Evolutionary conservation across 352 stramenopile species (phyloP), one percentile per base, ranked within the genome.

Genomic region (Phytophthora rubi): DNA sequence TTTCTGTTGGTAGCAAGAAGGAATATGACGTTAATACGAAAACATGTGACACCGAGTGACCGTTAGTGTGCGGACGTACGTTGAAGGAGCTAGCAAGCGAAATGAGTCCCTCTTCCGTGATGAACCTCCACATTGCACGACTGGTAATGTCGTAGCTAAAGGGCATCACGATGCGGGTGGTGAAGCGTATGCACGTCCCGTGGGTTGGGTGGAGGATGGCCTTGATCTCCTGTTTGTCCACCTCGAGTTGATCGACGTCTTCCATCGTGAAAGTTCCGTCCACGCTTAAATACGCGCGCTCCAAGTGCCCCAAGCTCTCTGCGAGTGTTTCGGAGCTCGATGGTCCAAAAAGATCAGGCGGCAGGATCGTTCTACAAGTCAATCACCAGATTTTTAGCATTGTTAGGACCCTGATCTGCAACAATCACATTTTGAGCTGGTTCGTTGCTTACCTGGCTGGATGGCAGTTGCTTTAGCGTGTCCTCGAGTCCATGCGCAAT

Each of bases 401-500:
- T 15, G 49, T 71, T 68, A 71, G 58, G 18, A 32, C 5, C 39
- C 18, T 23, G 63, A 28, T 32, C 30, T 21, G 4, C 12, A 13
- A 6, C 33, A 2, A 28, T 48, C 23, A 45, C 12, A 51, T 33
- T 26, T 26, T 26, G 7, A 59, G n/a, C 26, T 13, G 3, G 21
- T 42, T 62, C 21, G 54, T 23, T 48, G 67, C 59, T 63, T 65
- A 70, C 70, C 59, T 77, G 70, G 15, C 35, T 70, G 26, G 59
- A 53, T 10, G 70, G 65, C 2, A 77, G 12, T 32, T 77, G 71
- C 21, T 75, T 77, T 23, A 79, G 49, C 18, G 73, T 69, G 15
- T 77, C 68, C 58, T 82, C 64, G 3, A 82, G 71, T 2, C 71
- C 73, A 32, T 72, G 48, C 15, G 71, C 71, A 32, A 79, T 73